Evolutionary conservation across 192 early-diverging fungal genomes (phyloP), one percentile per base, ranked within the genome.

Genomic region (Umbelopsis isabellina): DNA sequence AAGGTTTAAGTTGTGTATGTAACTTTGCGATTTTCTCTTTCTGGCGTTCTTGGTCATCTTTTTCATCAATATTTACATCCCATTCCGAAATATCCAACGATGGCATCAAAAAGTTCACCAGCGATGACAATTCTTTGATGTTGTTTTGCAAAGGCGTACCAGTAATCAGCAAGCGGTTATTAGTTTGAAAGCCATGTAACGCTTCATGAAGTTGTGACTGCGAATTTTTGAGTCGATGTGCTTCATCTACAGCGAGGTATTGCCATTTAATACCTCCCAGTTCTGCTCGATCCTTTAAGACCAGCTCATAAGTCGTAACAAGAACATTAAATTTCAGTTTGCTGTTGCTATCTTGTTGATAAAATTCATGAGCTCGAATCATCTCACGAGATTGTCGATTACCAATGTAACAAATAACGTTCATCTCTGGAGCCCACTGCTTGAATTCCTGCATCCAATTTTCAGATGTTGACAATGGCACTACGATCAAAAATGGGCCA

Each of bases 141-240:
- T 90, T 92, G 83, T 98, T 98, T 75, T 97, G 95, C 50, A 98
- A 84, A 27, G 97, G 97, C 23, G 97, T 98, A 18, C 97, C 97
- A 0, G 97, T 98, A 52, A 98, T 93, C 37, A 98, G 83, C 16
- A 98, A 82, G 2, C 97, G 89, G 73, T 96, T 97, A 27, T 87
- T 84, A 11, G 92, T 96, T 69, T 89, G 78, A 81, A 96, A 98
- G 22, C 88, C 88, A 69, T 89, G 87, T 46, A 98, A 83, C 18
- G 92, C 90, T 72, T 96, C 92, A 75, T 97, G 93, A 25, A 97
- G 85, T 75, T 94, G 91, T 11, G 95, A 97, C 70, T 92, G 90
- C 48, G 87, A 86, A 77, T 97, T 98, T 78, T 98, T 98, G 55
- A 98, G 86, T 13, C 96, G 88, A 76, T 98, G 97, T 7, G 97